Percentiles rank a stretch among this genome's conserved stretches.
Conservation (phyloP, 352 stramenopile species). For the Phytophthora cryptogea region DNA sequence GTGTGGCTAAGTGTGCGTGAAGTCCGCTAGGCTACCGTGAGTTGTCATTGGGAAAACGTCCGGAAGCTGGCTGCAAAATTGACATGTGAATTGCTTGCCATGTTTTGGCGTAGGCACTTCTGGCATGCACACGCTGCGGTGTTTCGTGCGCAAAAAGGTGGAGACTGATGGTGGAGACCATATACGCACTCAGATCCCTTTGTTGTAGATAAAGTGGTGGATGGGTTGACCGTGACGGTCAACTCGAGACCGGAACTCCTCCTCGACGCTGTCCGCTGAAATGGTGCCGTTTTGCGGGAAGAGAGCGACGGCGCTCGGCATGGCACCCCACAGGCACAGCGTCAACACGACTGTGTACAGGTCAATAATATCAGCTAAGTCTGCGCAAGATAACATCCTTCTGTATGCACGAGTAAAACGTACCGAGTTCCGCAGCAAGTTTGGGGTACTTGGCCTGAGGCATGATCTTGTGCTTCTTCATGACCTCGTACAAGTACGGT, state of each 20-base stretch:
- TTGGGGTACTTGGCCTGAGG: slow-evolving; percentile 69
- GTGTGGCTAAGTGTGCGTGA: not conserved
- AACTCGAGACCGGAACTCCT: slow-evolving; percentile 60
- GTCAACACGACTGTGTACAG: slow-evolving; percentile 61
- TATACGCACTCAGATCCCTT: slow-evolving; percentile 62
- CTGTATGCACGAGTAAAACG: slow-evolving; percentile 4
- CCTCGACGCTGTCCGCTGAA: slow-evolving; percentile 61
- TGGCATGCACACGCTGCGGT: not conserved
- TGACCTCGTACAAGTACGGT: slow-evolving; percentile 78
- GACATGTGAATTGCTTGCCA: too few relatives aligned
- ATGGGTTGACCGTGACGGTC: slow-evolving; percentile 64
- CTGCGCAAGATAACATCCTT: not conserved
- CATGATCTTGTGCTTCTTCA: slow-evolving; percentile 81
- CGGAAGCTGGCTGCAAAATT: not conserved
- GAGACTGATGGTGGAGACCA: not conserved
- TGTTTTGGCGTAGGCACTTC: not conserved
- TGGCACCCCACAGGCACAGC: slow-evolving; percentile 76
- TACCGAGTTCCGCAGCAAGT: slow-evolving; percentile 79
- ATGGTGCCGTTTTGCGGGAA: slow-evolving; percentile 85
- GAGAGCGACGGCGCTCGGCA: slow-evolving; percentile 78
- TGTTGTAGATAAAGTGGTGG: slow-evolving; percentile 80
- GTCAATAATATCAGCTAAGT: slow-evolving; percentile 7
- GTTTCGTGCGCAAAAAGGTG: not conserved
- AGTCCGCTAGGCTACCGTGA: not conserved
- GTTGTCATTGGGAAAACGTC: not conserved